Conservation (phyloP, 495 filamentous ascomycete genomes). For the Aspergillus incahuasiensis region DNA sequence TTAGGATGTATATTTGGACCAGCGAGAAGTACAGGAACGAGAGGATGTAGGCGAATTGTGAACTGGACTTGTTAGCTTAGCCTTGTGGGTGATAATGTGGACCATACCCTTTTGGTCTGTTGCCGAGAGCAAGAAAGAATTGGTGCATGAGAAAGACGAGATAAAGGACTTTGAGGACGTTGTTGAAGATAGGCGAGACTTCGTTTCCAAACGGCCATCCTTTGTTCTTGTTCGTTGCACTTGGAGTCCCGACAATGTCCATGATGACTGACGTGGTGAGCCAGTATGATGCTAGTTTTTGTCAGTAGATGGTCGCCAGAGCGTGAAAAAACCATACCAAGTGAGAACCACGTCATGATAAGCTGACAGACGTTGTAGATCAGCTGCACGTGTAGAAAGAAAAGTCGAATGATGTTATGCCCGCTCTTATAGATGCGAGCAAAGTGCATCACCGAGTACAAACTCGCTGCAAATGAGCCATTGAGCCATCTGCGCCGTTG, state of each 20-base stretch:
- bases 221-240: constrained; percentile 39
- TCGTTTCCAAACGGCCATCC: constrained; percentile 73
- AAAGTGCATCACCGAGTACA: constrained; percentile 98
- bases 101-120: constrained; percentile 79
- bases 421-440: constrained; percentile 95
- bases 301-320: constrained; percentile 1
- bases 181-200: constrained; percentile 88
- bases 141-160: constrained; percentile 85
- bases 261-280: constrained; percentile 94
- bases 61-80: background rate
- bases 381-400: constrained; percentile 94
- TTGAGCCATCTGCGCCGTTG: constrained; percentile 97
- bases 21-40: constrained; percentile 85
- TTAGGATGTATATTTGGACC: constrained; percentile 82
- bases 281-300: constrained; percentile 70
- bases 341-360: constrained; percentile 90
- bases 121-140: constrained; percentile 93
- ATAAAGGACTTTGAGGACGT: constrained; percentile 85
- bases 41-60: constrained; percentile 57
- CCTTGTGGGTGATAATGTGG: background rate
- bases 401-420: constrained; percentile 91
- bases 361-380: constrained; percentile 85
- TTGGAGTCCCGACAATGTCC: constrained; percentile 81
- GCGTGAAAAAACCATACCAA: constrained; percentile 51
- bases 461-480: constrained; percentile 92